Evolutionary conservation across 2,329 filamentous ascomycete genomes (phyloP).

Genomic region (Penicillium sp.): DNA sequence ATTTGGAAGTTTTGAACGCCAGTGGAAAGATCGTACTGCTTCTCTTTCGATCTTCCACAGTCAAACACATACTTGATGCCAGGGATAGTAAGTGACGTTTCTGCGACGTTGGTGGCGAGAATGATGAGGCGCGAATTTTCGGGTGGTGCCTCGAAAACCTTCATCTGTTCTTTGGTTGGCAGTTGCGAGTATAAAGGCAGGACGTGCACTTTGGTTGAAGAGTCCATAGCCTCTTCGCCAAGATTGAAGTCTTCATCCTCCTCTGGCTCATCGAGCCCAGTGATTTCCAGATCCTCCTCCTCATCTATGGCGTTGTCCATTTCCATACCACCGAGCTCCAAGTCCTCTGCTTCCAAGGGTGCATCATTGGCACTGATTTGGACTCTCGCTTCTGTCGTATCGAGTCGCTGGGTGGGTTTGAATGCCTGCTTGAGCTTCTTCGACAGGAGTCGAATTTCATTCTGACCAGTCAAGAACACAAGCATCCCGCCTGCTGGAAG

Average conservation of each 20-base stretch:
- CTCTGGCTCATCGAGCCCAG: conserved; percentile 59
- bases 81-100: conserved; percentile 95
- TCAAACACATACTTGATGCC: conserved; percentile 96
- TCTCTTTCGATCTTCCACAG: conserved; percentile 87
- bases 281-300: conserved; percentile 61
- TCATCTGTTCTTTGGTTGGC: conserved; percentile 85
- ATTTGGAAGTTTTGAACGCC: conserved; percentile 96
- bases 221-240: conserved; percentile 58
- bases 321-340: conserved; percentile 70
- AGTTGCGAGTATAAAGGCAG: conserved; percentile 93
- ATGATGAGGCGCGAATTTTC: conserved; percentile 83
- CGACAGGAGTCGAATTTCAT: conserved; percentile 83
- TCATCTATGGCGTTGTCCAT: conserved; percentile 53
- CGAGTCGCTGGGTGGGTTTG: conserved; percentile 53
- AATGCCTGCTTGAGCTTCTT: conserved; percentile 74
- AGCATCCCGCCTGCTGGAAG: conserved; percentile 88
- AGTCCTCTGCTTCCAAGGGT: conserved; percentile 80
- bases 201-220: conserved; percentile 74
- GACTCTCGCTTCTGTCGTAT: conserved; percentile 65
- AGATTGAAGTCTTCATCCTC: conserved; percentile 70
- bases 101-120: conserved; percentile 92
- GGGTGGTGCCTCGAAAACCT: conserved; percentile 82
- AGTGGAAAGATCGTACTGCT: conserved; percentile 81
- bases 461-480: conserved; percentile 91
- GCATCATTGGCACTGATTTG: conserved; percentile 75